phyloP scores from a whole-genome alignment of 768 basidiomycete species.

The Polyporus arcularius region DNA sequence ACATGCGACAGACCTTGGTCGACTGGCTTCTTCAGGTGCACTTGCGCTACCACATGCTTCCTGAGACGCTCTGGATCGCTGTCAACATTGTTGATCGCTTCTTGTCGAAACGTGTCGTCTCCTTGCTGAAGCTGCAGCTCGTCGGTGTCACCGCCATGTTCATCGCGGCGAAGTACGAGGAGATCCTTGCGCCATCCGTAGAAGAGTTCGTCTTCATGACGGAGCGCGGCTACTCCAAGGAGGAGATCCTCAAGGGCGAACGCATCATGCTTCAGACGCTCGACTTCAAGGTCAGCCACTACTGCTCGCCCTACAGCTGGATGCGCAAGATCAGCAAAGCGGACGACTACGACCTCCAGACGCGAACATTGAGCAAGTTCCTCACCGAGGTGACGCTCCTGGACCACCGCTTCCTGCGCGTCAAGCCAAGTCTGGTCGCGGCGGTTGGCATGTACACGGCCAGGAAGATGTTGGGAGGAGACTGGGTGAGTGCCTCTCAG shows the following conservation, averaged over 20 bases:
- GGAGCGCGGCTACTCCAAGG: conserved; percentile 89
- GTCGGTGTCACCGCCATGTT: conserved; percentile 99
- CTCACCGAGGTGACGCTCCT: conserved; percentile 93
- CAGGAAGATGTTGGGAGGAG: conserved; percentile 88
- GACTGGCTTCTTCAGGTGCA: conserved; percentile 99
- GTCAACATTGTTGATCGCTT: conserved; percentile 91
- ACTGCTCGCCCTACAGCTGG: conserved; percentile 99
- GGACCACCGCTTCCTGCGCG: conserved; percentile 90
- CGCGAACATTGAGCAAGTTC: conserved; percentile 96
- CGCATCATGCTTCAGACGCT: conserved; percentile 94
- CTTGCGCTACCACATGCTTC: conserved; percentile 97
- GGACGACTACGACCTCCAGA: conserved; percentile 98
- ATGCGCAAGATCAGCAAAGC: conserved; percentile 98
- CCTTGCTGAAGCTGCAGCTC: conserved; percentile 85
- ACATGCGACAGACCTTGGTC: conserved; percentile 93
- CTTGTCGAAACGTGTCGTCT: conserved; percentile 69
- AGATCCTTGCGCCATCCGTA: conserved; percentile 94
- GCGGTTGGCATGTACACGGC: conserved; percentile 98
- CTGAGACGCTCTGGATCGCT: conserved; percentile 98
- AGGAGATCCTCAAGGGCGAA: conserved; percentile 98
- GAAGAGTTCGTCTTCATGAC: conserved; percentile 99
- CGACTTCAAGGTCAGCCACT: conserved; percentile 93
- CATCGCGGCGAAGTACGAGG: conserved; percentile 98
- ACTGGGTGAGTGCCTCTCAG: conserved; percentile 76
- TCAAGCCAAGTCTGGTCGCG: conserved; percentile 90